phyloP scores from a whole-genome alignment of 441 rosid species.

The Macaranga tanarius region DNA sequence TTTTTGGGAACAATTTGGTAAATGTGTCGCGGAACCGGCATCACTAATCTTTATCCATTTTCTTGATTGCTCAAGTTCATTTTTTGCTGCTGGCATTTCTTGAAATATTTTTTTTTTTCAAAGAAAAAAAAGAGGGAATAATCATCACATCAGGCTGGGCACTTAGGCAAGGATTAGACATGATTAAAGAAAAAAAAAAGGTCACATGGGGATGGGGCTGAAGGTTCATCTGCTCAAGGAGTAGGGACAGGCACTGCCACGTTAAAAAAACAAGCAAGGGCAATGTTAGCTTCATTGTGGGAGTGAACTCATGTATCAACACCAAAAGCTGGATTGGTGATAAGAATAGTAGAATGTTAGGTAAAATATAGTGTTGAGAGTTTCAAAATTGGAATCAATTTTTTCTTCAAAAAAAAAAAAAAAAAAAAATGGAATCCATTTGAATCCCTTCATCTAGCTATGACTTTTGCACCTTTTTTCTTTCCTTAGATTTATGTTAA shows the following conservation, averaged over 20 bases:
- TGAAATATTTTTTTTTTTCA: not conserved
- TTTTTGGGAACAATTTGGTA: too few relatives aligned
- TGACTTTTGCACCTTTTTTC: not conserved
- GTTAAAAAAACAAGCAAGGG: not conserved
- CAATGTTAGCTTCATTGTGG: too few relatives aligned
- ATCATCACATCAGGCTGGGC: not conserved
- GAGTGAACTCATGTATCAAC: too few relatives aligned
- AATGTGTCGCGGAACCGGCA: too few relatives aligned
- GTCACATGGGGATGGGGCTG: slow-evolving; percentile 5
- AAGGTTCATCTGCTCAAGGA: not conserved
- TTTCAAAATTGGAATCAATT: not conserved
- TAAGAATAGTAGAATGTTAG: too few relatives aligned
- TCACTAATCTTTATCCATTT: too few relatives aligned
- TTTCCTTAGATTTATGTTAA: not conserved
- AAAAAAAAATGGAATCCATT: not conserved
- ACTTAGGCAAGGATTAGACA: not conserved
- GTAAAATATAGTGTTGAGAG: too few relatives aligned
- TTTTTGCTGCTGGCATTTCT: not conserved
- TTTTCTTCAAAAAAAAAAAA: too few relatives aligned
- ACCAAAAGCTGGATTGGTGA: too few relatives aligned
- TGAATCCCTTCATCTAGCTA: not conserved
- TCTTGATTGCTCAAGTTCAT: not conserved
- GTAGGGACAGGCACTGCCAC: not conserved
- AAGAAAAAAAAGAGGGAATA: not conserved
- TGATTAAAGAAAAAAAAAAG: not conserved